Percentiles rank a stretch among this genome's conserved stretches.
These are phyloP conservation scores for Graphilbum sp. DNA, from an alignment of 2,329 filamentous ascomycete genomes.

Conservation along the genomic window DNA sequence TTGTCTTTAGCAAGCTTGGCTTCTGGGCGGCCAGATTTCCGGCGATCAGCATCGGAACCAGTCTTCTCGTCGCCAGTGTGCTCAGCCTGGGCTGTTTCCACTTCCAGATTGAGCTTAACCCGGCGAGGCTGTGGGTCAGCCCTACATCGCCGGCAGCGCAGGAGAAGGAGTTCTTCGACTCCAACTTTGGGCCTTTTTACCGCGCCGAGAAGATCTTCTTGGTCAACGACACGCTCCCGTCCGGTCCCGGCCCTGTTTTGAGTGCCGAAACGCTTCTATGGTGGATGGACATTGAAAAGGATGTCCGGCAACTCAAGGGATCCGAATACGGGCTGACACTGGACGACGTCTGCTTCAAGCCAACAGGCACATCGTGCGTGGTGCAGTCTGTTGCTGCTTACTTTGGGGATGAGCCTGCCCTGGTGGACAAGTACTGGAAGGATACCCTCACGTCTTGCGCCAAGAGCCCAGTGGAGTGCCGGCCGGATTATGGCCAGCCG, in stretches of 20 bases:
- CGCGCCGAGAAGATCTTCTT: slow-evolving; percentile 86
- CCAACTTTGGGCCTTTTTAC: slow-evolving; percentile 89
- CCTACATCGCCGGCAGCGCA: slow-evolving; percentile 78
- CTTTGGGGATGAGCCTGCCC: slow-evolving; percentile 51
- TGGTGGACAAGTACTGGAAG: slow-evolving; percentile 56
- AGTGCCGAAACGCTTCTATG: slow-evolving; percentile 78
- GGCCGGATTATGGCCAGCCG: slow-evolving; percentile 79
- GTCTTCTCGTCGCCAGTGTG: slow-evolving; percentile 57
- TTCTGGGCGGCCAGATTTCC: slow-evolving; percentile 71
- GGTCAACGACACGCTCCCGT: slow-evolving; percentile 62
- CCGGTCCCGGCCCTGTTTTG: slow-evolving; percentile 57
- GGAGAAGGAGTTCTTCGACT: slow-evolving; percentile 88
- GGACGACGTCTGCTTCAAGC: slow-evolving; percentile 85
- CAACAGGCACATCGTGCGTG: slow-evolving; percentile 74
- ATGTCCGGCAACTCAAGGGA: slow-evolving; percentile 57
- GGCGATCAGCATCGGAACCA: slow-evolving; percentile 60
- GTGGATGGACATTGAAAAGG: slow-evolving; percentile 85
- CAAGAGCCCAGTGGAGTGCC: slow-evolving; percentile 64
- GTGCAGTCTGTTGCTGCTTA: slow-evolving; percentile 88
- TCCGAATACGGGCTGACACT: slow-evolving; percentile 50
- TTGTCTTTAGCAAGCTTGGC: slow-evolving; percentile 64
- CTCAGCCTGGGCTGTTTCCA: slow-evolving; percentile 77
- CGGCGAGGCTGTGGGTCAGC: slow-evolving; percentile 91
- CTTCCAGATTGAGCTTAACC: slow-evolving; percentile 81
- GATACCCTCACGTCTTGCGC: slow-evolving; percentile 57